Evolutionary conservation across 2,329 filamentous ascomycete genomes (phyloP), one percentile per base, ranked within the genome.

Genomic region (Pestalotiopsis sp.): DNA sequence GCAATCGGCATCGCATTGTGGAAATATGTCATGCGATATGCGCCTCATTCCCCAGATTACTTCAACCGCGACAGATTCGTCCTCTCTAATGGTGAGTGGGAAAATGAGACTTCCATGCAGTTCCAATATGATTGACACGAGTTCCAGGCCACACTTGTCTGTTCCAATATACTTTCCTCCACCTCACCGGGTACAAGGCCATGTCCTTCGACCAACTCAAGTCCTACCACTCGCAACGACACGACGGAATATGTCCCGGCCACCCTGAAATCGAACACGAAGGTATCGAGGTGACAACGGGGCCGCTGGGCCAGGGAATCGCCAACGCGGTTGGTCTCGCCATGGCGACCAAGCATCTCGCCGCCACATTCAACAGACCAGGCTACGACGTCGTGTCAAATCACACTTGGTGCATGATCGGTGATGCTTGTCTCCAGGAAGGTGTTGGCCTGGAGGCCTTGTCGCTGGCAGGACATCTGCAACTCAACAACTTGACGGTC

Each of bases 41-140:
- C 85, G 1, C 87, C 88, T 0, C 78, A 82, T 5, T 84, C 81
- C 4, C 83, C 85, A 5, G 76, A 82, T 39, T 90, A 79, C 72
- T 89, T 90, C 79, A 87, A 89, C 74, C 80, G 88, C 11, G 88
- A 90, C 72, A 82, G 88, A 25, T 90, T 90, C 71, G 83, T 90
- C 0, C 80, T 90, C 2, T 89, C 86, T 4, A 90, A 90, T 70
- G 88, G 79, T 77, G 62, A 72, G 73, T 25, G 13, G n/a, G 23
- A 31, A 5, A 20, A 27, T 38, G 45, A 27, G 57, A 57, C 17
- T 6, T 20, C 1, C 7, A 2, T 1, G 3, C 12, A 20, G 59
- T 11, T 7, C 4, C 17, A 9, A 9, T 7, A 17, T 20, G n/a
- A 65, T 23, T 17, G 4, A 25, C n/a, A 65, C 31, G 1, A 6